Evolutionary conservation across 1,139 yeast species (phyloP), one percentile per base, ranked within the genome.

Genomic region (Meyerozyma sp.): DNA sequence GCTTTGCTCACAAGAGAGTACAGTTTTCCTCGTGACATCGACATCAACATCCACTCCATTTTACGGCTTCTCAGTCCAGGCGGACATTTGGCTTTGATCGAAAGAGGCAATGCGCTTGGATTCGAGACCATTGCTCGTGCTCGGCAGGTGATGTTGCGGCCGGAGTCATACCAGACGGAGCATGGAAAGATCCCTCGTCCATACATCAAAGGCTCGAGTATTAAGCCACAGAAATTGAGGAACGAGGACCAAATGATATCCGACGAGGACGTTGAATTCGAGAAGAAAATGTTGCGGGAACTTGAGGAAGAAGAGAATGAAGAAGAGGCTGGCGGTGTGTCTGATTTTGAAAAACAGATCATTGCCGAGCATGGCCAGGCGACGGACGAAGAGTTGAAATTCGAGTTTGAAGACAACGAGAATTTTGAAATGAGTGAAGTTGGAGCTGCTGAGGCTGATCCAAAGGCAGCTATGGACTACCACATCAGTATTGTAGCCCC

Each of bases 41-140:
- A 89, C 59, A 73, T 75, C 26, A 83, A 77, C 47, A 57, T 87
- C n/a, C 79, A 82, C 46, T 73, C 75, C 51, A 68, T 85, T 37
- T 68, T 89, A 28, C 70, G 74, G 16, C 64, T 86, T 26, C 65
- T 90, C 39, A 75, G 79, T 10, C 96, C 96, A 0, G 79, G 79
- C 11, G 98, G 98, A 0, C 82, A 83, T 46, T 63, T 91, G 16
- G 81, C 89, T 1, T 62, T 93, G 7, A 68, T 91, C 3, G 98
- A 93, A 65, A 74, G 97, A 51, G 98, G 98, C 2, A 88, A 86
- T 45, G 88, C 97, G 0, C 62, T 82, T 32, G 98, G 98, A 0
- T 89, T 89, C 58, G 98, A 93, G 62, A 75, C 82, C 5, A 76
- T 90, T 47, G 95, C 96, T 0, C 74, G 96, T 45, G 97, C 98